A percentile compares a stretch with the other conserved stretches of the same genome.
Conservation (phyloP, 2,329 filamentous ascomycete genomes). For the Plenodomus tracheiphilus region DNA sequence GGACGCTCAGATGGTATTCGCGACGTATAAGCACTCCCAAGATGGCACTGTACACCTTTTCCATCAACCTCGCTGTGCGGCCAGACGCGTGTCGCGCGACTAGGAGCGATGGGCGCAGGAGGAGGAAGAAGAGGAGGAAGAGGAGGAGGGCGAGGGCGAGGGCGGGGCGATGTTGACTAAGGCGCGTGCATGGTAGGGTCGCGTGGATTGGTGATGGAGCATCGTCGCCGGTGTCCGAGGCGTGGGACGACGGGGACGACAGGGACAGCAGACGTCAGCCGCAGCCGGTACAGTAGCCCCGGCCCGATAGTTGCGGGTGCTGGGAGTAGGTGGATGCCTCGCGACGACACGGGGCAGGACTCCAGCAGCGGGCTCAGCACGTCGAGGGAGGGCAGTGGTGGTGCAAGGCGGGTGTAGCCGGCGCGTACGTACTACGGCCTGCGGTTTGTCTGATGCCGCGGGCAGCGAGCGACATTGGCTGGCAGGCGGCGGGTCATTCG, state of each 20-base stretch:
- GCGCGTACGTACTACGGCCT: constrained; percentile 1
- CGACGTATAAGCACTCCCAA: constrained; percentile 40
- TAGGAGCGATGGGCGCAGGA: constrained; percentile 10
- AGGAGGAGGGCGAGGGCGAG: constrained; percentile 1
- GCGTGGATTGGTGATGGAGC: constrained; percentile 24
- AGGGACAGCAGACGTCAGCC: neutral
- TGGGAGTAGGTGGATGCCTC: no score
- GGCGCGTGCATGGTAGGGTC: constrained; percentile 28
- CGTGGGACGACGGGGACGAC: constrained; percentile 11
- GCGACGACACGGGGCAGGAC: neutral
- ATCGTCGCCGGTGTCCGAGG: constrained; percentile 31
- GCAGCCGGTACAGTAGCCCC: neutral
- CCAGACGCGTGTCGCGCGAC: constrained; percentile 17
- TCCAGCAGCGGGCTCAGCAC: no score
- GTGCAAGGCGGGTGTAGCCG: neutral
- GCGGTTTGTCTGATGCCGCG: constrained; percentile 2
- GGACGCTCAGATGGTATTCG: constrained; percentile 44
- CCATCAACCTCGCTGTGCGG: constrained; percentile 39
- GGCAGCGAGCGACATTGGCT: constrained; percentile 1
- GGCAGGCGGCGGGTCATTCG: neutral
- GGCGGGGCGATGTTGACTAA: constrained; percentile 15
- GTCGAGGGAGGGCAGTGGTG: neutral
- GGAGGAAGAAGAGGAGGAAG: constrained; percentile 13
- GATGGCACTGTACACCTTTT: constrained; percentile 39
- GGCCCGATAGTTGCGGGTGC: no score